Percentiles rank a stretch among this genome's conserved stretches.
Conservation (phyloP, 106 monocot genomes). For the Dendrobium huoshanense region DNA sequence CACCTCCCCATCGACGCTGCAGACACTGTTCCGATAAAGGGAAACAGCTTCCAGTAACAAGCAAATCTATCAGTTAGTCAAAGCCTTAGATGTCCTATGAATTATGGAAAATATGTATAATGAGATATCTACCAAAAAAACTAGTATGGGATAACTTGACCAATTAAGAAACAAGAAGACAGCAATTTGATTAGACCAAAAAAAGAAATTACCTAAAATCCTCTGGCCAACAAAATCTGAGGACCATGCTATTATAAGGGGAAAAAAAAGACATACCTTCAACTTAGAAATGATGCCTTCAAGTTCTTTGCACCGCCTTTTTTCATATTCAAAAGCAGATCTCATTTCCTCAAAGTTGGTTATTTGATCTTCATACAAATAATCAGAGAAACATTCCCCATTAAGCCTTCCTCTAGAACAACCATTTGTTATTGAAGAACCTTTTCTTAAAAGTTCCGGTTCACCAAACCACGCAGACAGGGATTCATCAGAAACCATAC, state of each 20-base stretch:
- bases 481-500: slow-evolving; percentile 22
- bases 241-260: neutral
- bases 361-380: slow-evolving; percentile 15
- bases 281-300: slow-evolving; percentile 58
- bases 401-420: slow-evolving; percentile 10
- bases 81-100: no score
- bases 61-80: neutral
- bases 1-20: neutral
- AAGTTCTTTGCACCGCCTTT: slow-evolving; percentile 62
- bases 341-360: slow-evolving; percentile 41
- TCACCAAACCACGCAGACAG: slow-evolving; percentile 20
- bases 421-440: slow-evolving; percentile 25
- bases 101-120: no score
- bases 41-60: neutral
- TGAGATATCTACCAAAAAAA: neutral
- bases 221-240: neutral
- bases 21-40: neutral
- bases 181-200: neutral
- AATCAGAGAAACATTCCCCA: slow-evolving; percentile 17
- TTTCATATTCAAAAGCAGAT: slow-evolving; percentile 71
- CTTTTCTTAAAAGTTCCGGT: slow-evolving; percentile 27
- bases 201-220: neutral
- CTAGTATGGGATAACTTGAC: neutral
- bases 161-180: neutral
- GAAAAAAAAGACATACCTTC: slow-evolving; percentile 41